Base-by-base conservation (phyloP, 2,329 filamentous ascomycete genomes). In the Monosporascus sp. region DNA sequence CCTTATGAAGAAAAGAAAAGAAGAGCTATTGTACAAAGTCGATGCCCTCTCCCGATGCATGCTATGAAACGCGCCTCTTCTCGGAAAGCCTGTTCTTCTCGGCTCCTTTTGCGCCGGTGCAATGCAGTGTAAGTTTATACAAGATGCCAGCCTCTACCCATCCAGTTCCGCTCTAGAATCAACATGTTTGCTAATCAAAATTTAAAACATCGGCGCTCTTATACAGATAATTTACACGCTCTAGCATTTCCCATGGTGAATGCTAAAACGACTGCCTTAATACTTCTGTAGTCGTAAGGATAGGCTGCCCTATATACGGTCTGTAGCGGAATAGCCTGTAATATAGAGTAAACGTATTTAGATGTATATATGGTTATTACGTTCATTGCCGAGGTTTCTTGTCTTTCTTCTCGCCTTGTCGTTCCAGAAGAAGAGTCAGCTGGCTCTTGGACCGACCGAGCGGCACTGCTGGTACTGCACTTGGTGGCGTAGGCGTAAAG, bases 391-490 rank as follows among this genome's bases (percentile, higher is more conserved):
- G 63, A 37, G 58, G 22, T 56, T 64, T 67, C 50, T 65, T 67
- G 24, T 68, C 65, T 57, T 64, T 67, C 50, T 65, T 67, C 27
- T 68, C 65, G 35, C 56, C 50, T 38, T 63, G 56, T 37, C 78
- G 75, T 59, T 83, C 79, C 20, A 85, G 70, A 1, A 86, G 70
- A 4, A 85, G 68, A 9, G 78, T 79, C 27, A 86, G 70, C 63
- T 85, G 81, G 60, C 81, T 85, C 65, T 78, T 82, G n/a, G 81
- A 79, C 53, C 80, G 73, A n/a, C 74, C 80, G 48, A 85, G 69
- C 4, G 77, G 78, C 7, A 80, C 71, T 16, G 68, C 68, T 26
- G 75, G 68, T 16, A 72, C 69, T 11, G 71, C 66, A 44, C 71
- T 78, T 5, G 78, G 78, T 52, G 73, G 74, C 1, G 79, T 82